Evolutionary conservation across 768 basidiomycete genomes (phyloP), one percentile per base, ranked within the genome.

Genomic region (Suillus luteus): DNA sequence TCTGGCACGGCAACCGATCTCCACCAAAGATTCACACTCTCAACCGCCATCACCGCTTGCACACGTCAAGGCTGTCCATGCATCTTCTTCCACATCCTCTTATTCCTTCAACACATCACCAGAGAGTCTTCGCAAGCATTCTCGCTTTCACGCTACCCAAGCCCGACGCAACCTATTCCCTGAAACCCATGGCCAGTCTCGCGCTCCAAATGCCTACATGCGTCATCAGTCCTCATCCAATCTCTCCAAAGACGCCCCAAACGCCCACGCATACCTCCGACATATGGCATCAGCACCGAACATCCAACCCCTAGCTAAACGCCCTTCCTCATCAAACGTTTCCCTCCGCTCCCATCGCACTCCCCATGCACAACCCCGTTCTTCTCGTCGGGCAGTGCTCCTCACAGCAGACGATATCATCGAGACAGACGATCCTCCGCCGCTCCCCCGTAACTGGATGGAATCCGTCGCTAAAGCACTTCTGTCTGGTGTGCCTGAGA

Each of bases 371-470:
- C 72, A 72, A 33, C 52, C 52, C 5, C 52, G 52, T 27, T 33
- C 52, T 31, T 67, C 65, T 9, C 69, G 65, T 64, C 73, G 63
- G 41, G 69, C 67, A n/a, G 61, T 78, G 22, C 63, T 73, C 58
- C 67, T 79, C 48, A 79, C 81, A 59, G 69, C 73, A n/a, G 72
- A 73, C 46, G 76, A 71, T 14, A 67, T 67, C 17, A 66, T 70
- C 55, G 68, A 67, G 38, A 63, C 72, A 38, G 68, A 68, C 8
- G 67, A 68, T 38, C 65, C 64, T 55, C 86, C 86, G n/a, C 85
- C 88, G 5, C 77, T 91, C 38, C 89, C 90, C 4, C 72, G 79
- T 9, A 84, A 84, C n/a, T 92, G 90, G 90, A 76, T 91, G 27
- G 86, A 89, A 70, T 83, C 80, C 1, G 87, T 91, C n/a, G 81